Conservation (phyloP, 2,329 filamentous ascomycete species). For the Onygenales sp. region DNA sequence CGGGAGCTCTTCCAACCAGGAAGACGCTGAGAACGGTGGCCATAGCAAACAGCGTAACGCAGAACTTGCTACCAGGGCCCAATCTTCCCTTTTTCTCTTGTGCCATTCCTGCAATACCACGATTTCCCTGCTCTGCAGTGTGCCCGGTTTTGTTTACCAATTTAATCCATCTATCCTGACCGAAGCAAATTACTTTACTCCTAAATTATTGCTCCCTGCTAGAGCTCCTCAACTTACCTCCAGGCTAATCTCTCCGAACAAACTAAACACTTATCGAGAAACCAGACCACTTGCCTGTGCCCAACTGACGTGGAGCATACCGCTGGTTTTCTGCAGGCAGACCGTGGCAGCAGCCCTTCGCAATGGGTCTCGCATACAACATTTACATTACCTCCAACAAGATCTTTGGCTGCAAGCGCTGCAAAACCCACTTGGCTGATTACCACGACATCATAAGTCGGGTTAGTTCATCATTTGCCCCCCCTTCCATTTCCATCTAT, state of each 20-base stretch:
- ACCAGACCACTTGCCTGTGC: not conserved
- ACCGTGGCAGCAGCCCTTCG: constrained; percentile 1
- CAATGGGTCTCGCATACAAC: constrained; percentile 86
- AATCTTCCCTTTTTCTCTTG: not conserved
- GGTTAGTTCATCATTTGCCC: constrained; percentile 43
- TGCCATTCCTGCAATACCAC: not conserved
- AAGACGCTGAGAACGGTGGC: not conserved
- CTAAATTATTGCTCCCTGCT: not conserved
- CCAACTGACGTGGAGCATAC: constrained; percentile 4
- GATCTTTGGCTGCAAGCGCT: constrained; percentile 88
- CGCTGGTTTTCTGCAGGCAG: constrained; percentile 2
- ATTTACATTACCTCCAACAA: constrained; percentile 76
- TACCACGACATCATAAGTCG: constrained; percentile 93
- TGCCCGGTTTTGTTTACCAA: not conserved
- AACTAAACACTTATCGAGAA: not conserved
- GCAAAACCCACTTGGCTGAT: constrained; percentile 91
- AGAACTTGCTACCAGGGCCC: not conserved
- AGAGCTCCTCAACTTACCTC: not conserved
- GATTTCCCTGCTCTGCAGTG: too few species aligned
- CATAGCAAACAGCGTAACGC: not conserved
- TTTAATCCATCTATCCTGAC: not conserved
- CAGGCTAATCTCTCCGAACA: not conserved
- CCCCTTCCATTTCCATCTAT: not conserved
- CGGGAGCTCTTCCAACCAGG: not conserved
- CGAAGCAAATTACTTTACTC: too few species aligned